A percentile compares a stretch with the other conserved stretches of the same genome.
Conservation (phyloP, 208 protist species). For the Polymyxa betae region DNA sequence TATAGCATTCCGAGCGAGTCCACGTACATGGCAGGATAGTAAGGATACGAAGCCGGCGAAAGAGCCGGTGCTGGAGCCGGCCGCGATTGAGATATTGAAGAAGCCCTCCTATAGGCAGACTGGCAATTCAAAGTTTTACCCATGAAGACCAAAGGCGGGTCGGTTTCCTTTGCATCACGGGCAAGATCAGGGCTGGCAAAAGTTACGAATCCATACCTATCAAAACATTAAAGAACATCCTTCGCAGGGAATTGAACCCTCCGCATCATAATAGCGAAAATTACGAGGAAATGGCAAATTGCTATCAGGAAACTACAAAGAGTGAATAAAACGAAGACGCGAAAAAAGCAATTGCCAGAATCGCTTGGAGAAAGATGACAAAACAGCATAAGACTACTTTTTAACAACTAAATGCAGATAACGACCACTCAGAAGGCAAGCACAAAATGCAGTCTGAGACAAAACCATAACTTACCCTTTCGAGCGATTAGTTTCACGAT, state of each 20-base stretch:
- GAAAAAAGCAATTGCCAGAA: background rate
- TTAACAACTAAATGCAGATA: background rate
- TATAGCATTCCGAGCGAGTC: too few species aligned
- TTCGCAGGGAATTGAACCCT: background rate
- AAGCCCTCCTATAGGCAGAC: background rate
- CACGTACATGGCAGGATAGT: too few species aligned
- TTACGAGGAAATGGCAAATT: too few species aligned
- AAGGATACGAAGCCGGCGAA: too few species aligned
- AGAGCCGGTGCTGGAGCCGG: too few species aligned
- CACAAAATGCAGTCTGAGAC: background rate
- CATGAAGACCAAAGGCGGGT: constrained; percentile 16
- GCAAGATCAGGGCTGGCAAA: background rate
- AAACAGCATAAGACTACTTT: background rate
- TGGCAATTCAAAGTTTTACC: constrained; percentile 38
- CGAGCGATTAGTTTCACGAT: constrained; percentile 9
- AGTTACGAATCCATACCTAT: constrained; percentile 35
- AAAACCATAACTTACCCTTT: constrained; percentile 26
- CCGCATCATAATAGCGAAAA: too few species aligned
- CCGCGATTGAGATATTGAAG: too few species aligned
- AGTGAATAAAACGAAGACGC: background rate
- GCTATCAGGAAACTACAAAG: background rate
- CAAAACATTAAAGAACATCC: background rate
- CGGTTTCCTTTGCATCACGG: background rate
- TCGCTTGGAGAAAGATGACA: background rate
- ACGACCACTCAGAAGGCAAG: background rate